A percentile compares a stretch with the other conserved stretches of the same genome.
phyloP scores from a whole-genome alignment of 1,284 basidiomycete genomes.

The Mycena sp. region DNA sequence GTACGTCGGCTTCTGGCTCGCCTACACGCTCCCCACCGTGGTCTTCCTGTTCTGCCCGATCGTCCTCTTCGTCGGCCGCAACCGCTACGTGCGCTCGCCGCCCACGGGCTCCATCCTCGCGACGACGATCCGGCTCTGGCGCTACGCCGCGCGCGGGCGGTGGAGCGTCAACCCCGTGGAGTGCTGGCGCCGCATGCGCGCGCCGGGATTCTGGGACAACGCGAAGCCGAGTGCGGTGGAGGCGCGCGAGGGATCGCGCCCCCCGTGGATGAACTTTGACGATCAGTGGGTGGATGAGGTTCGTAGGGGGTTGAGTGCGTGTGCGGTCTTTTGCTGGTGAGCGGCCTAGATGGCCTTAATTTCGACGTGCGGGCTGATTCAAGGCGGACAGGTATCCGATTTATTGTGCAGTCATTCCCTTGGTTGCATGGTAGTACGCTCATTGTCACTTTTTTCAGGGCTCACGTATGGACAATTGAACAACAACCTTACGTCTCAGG shows the following conservation, averaged over 20 bases:
- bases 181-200: conserved; percentile 53
- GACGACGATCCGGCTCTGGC: conserved; percentile 49
- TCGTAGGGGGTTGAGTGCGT: conserved; percentile 84
- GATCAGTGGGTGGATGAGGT: conserved; percentile 89
- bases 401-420: conserved; percentile 61
- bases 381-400: conserved; percentile 56
- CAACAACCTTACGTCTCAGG: conserved; percentile 84
- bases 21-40: conserved; percentile 78
- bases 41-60: conserved; percentile 73
- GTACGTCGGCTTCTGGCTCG: conserved; percentile 79
- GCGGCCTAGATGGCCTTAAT: neutral
- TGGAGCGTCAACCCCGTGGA: conserved; percentile 67
- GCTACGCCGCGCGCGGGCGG: conserved; percentile 59
- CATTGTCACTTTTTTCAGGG: conserved; percentile 54
- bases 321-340: conserved; percentile 78
- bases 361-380: neutral
- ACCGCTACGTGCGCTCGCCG: conserved; percentile 72
- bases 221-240: conserved; percentile 71
- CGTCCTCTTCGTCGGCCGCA: too few species aligned
- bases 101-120: conserved; percentile 82
- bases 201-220: conserved; percentile 80
- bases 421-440: neutral
- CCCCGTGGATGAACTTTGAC: conserved; percentile 74
- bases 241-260: conserved; percentile 31
- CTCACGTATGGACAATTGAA: conserved; percentile 78